Percentiles rank a stretch among this genome's conserved stretches.
Conservation (phyloP, 2,329 filamentous ascomycete species). For the Plectosphaerella sp. region DNA sequence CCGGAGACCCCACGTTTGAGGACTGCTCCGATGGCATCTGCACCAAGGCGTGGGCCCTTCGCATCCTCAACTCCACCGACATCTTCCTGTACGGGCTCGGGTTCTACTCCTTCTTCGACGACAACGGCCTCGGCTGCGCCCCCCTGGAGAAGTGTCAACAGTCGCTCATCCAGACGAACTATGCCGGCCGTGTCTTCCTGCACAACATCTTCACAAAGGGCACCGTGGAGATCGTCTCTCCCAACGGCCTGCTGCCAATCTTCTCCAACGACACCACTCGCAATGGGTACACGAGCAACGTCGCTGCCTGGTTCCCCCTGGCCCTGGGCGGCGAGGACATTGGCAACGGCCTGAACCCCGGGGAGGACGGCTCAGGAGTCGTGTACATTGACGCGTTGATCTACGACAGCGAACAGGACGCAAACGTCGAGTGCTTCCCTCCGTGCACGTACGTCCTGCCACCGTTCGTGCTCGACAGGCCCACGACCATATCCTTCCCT, state of each 20-base stretch:
- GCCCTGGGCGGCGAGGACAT: conserved; percentile 12
- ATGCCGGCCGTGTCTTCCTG: conserved; percentile 7
- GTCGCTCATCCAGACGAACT: conserved; percentile 4
- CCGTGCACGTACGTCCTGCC: conserved; percentile 18
- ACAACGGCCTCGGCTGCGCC: conserved; percentile 50
- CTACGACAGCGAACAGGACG: background rate
- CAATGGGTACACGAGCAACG: conserved; percentile 16
- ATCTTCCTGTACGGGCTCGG: conserved; percentile 60
- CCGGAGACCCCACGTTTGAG: conserved; percentile 8
- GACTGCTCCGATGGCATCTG: conserved; percentile 26
- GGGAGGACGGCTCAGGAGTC: conserved; percentile 12
- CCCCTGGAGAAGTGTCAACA: conserved; percentile 21
- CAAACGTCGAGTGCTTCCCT: conserved; percentile 8
- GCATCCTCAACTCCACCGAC: conserved; percentile 51
- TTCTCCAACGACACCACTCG: conserved; percentile 1
- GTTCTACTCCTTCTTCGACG: conserved; percentile 64
- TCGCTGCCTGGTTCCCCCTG: conserved; percentile 19
- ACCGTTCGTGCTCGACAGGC: conserved; percentile 4
- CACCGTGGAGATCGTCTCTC: conserved; percentile 4
- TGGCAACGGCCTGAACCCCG: conserved; percentile 5
- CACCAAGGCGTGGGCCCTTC: conserved; percentile 60
- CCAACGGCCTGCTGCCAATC: background rate
- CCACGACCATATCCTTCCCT: background rate
- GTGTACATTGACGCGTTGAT: conserved; percentile 15
- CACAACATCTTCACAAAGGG: conserved; percentile 14